Percentiles rank a stretch among this genome's conserved stretches.
Evolutionary conservation across 768 basidiomycete genomes (phyloP).

Genomic region (Lactarius tabidus): DNA sequence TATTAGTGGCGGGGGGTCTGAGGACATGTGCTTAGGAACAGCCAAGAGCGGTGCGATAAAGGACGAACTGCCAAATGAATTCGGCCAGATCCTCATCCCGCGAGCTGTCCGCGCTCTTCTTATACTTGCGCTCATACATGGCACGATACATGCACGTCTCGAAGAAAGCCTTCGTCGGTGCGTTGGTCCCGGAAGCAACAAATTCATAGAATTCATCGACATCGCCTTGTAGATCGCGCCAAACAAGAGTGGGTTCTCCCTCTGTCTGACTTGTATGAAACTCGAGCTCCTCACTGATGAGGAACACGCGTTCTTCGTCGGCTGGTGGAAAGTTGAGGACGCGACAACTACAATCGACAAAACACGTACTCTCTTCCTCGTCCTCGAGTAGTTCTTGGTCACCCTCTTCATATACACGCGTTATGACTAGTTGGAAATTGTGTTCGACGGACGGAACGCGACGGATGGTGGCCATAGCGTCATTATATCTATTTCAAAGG

Average conservation of each 20-base stretch:
- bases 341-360: neutral
- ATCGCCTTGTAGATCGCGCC: conserved; percentile 90
- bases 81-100: conserved; percentile 66
- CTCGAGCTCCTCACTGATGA: conserved; percentile 86
- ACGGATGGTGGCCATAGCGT: conserved; percentile 92
- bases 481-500: conserved; percentile 67
- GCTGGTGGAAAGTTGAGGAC: conserved; percentile 44
- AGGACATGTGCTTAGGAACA: neutral
- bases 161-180: conserved; percentile 80
- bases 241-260: conserved; percentile 78
- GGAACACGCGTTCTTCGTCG: conserved; percentile 89
- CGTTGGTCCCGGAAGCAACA: conserved; percentile 69
- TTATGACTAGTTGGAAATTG: conserved; percentile 89
- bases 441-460: conserved; percentile 72
- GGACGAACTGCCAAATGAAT: conserved; percentile 76
- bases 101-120: conserved; percentile 61
- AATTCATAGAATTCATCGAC: conserved; percentile 94
- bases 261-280: conserved; percentile 74
- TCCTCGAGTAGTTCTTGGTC: conserved; percentile 94
- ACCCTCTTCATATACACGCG: conserved; percentile 95
- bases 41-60: neutral
- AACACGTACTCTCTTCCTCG: conserved; percentile 74
- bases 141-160: conserved; percentile 94
- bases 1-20: conserved; percentile 19
- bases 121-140: conserved; percentile 94